Conservation (phyloP, 176 grass and related monocot genomes). For the Panicum miliaceum region DNA sequence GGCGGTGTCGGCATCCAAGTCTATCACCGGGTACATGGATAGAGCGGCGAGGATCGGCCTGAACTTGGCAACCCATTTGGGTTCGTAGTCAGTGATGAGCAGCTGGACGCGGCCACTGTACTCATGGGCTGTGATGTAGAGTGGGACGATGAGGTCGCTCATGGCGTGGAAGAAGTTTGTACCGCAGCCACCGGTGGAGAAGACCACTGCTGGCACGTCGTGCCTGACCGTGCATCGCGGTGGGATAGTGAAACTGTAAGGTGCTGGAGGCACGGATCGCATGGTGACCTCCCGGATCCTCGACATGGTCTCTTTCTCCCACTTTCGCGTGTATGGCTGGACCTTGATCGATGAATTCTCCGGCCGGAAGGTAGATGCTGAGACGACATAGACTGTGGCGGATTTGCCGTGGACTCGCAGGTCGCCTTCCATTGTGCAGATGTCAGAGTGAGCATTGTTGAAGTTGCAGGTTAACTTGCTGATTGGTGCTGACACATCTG, state of each 20-base stretch:
- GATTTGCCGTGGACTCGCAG: conserved; percentile 56
- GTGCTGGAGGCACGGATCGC: neutral
- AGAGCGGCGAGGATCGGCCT: conserved; percentile 42
- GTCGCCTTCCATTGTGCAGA: conserved; percentile 68
- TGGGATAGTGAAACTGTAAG: neutral
- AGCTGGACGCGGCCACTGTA: conserved; percentile 56
- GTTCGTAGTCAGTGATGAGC: conserved; percentile 41
- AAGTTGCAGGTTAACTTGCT: conserved; percentile 59
- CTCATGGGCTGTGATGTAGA: conserved; percentile 57
- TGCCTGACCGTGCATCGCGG: conserved; percentile 47
- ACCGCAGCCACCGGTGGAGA: conserved; percentile 59
- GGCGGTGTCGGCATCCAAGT: conserved; percentile 55
- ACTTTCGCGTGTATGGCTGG: conserved; percentile 65
- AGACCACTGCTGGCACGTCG: conserved; percentile 61
- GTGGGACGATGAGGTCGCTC: conserved; percentile 67
- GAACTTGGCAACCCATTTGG: conserved; percentile 48
- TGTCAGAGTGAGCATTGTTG: conserved; percentile 33
- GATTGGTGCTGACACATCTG: neutral
- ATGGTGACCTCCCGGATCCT: conserved; percentile 47
- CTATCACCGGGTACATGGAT: conserved; percentile 48
- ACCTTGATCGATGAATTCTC: conserved; percentile 40
- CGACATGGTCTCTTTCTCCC: conserved; percentile 38
- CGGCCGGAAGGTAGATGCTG: neutral
- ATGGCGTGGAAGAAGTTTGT: conserved; percentile 68
- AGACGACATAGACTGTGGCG: conserved; percentile 49